Evolutionary conservation across 2,329 filamentous ascomycete species (phyloP), one percentile per base, ranked within the genome.

Genomic region (Coleophoma crateriformis): DNA sequence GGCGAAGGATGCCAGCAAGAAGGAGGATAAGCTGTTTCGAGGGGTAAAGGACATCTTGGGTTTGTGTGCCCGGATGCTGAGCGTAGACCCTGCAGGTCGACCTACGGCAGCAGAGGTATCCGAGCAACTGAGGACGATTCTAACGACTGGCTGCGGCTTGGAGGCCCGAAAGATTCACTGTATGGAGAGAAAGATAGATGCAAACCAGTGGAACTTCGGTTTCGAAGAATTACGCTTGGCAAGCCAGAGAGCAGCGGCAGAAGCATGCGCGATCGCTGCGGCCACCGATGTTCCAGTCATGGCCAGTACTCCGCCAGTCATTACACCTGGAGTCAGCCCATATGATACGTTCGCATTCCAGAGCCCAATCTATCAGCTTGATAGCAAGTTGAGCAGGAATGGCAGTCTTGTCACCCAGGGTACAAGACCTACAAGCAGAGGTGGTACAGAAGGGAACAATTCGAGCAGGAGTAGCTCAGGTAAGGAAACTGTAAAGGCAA

Each of bases 51-150:
- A 77, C 0, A 68, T 81, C 62, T 66, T 83, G 39, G 71, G 73
- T 51, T 65, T 83, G 8, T 72, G 77, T 1, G 69, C 72, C 38
- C 67, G 68, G n/a, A 83, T 83, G 79, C 64, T 83, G 32, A 70
- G 75, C 14, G 67, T 67, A 6, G 68, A 74, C 43, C 77, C 79
- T 1, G 67, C 69, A 22, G 75, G 79, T 44, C 69, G 80, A n/a
- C 79, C 78, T 2, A 67, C 71, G 0, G 77, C 77, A 3, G 61
- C 66, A 10, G 74, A 79, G 54, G 76, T 81, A 13, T 74, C 79
- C 56, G 69, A 74, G 40, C 69, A 68, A 47, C 68, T 80, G 44
- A 78, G 80, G 60, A 67, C 71, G 54, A 73, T 82, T 50, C 62
- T 83, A 35, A 75, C 69, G 1, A 53, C 62, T 15, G 49, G 55